Evolutionary conservation across 202 grass and related monocot genomes (phyloP).

Genomic region (Elaeis oleifera): DNA sequence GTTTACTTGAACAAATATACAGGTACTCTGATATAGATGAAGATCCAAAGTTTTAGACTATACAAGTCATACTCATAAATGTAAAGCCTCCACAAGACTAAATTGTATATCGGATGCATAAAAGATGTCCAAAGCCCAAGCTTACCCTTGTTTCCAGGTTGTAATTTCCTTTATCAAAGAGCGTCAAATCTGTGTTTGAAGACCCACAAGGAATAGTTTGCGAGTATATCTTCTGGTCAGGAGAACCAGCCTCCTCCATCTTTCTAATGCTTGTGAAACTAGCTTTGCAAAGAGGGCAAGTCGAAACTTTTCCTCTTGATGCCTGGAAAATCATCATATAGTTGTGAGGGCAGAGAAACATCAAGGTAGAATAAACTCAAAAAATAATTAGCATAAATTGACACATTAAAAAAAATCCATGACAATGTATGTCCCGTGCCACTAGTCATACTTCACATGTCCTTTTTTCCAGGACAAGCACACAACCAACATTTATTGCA

Average conservation of each 20-base stretch:
- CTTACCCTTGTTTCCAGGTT: slow-evolving; percentile 32
- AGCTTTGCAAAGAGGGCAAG: slow-evolving; percentile 81
- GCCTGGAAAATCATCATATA: slow-evolving; percentile 29
- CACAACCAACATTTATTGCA: no score
- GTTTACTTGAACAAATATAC: no score
- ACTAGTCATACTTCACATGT: no score
- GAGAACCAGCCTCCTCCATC: slow-evolving; percentile 53
- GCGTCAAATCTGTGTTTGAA: slow-evolving; percentile 28
- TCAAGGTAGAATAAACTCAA: slow-evolving; percentile 6
- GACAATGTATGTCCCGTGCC: no score
- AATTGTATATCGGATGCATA: background rate
- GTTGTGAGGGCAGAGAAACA: background rate
- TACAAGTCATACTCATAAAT: no score
- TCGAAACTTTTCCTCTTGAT: slow-evolving; percentile 49
- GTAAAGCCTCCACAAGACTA: background rate
- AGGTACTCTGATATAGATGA: no score
- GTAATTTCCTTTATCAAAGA: slow-evolving; percentile 11
- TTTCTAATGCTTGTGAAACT: slow-evolving; percentile 59
- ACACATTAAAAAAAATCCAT: background rate
- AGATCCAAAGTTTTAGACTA: no score
- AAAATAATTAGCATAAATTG: slow-evolving; percentile 3
- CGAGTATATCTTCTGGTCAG: slow-evolving; percentile 92
- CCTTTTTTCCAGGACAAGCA: no score
- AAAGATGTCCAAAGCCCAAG: slow-evolving; percentile 4
- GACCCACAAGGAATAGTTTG: slow-evolving; percentile 57